phyloP scores from a whole-genome alignment of 2,329 filamentous ascomycete species.

The Talaromyces funiculosus region DNA sequence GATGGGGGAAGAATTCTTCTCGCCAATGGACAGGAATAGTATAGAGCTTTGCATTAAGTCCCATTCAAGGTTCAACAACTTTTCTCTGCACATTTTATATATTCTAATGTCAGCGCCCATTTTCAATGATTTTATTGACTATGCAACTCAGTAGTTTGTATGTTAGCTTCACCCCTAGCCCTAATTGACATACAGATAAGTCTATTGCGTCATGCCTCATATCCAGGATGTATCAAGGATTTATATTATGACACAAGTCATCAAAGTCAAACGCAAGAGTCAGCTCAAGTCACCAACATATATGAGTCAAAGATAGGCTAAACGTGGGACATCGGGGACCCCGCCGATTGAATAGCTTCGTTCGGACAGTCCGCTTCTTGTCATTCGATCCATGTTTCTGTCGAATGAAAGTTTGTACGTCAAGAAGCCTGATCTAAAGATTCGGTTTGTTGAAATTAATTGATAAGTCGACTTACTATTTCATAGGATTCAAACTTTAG shows the following conservation, averaged over 20 bases:
- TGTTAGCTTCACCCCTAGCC: not conserved
- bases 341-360: slow-evolving; percentile 1
- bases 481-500: not conserved
- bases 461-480: too few species aligned
- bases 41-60: slow-evolving; percentile 11
- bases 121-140: not conserved
- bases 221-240: not conserved
- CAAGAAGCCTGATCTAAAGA: not conserved
- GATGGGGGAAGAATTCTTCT: slow-evolving; percentile 38
- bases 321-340: not conserved
- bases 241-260: too few species aligned
- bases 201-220: not conserved
- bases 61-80: not conserved
- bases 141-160: too few species aligned
- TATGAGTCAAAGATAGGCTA: not conserved
- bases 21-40: slow-evolving; percentile 35
- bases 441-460: not conserved
- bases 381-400: not conserved
- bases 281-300: too few species aligned
- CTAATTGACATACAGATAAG: not conserved
- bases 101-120: too few species aligned
- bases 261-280: too few species aligned
- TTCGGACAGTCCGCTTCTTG: not conserved
- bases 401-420: not conserved
- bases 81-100: not conserved